A percentile compares a stretch with the other conserved stretches of the same genome.
These are phyloP conservation scores for Aureobasidium sp. DNA, from an alignment of 2,329 filamentous ascomycete species.

Conservation along the genomic window DNA sequence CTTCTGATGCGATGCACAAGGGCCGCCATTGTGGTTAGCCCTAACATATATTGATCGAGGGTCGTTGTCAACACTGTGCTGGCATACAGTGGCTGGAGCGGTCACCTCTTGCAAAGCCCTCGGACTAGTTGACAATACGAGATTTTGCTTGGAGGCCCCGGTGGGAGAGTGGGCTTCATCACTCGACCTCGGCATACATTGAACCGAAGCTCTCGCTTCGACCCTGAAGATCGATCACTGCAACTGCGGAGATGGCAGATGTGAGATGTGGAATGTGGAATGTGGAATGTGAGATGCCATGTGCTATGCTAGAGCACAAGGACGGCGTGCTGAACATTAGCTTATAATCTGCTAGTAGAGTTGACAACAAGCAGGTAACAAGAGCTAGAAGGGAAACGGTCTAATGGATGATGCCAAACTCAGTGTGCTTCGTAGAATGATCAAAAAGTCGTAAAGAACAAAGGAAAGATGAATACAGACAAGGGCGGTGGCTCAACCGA, in stretches of 20 bases:
- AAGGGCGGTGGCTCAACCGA: neutral
- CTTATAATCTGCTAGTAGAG: neutral
- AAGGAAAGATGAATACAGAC: neutral
- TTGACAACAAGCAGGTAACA: neutral
- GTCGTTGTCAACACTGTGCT: neutral
- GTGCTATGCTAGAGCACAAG: neutral
- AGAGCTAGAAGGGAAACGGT: too few relatives aligned
- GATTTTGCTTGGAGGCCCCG: neutral
- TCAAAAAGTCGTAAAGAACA: neutral
- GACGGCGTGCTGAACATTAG: neutral
- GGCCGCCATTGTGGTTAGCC: neutral
- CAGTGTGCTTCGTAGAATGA: neutral
- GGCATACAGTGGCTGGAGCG: neutral
- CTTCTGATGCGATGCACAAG: neutral
- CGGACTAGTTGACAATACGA: neutral
- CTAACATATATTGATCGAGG: neutral
- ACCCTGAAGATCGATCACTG: neutral
- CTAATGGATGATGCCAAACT: neutral
- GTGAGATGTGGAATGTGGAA: neutral
- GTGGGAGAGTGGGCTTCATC: neutral
- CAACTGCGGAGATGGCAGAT: neutral
- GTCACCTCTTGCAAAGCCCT: neutral
- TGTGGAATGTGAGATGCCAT: neutral
- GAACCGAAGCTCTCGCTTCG: neutral
- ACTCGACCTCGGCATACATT: slow-evolving; percentile 2